Conservation (phyloP, 73 alveolate species). For the Paramecium sexaurelia region DNA sequence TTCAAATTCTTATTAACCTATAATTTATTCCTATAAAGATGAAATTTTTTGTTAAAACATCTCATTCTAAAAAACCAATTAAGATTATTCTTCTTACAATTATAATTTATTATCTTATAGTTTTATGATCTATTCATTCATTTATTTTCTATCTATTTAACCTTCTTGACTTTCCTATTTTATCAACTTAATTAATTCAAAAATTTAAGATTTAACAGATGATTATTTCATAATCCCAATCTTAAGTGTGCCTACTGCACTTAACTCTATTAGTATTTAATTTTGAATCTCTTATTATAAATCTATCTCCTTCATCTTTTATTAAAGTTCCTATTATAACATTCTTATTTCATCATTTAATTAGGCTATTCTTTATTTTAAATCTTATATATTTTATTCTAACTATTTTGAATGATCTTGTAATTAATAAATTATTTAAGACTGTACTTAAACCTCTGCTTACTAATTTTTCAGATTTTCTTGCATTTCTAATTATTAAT, state of each 20-base stretch:
- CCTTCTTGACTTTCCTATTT: neutral
- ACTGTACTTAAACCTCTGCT: neutral
- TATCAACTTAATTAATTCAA: neutral
- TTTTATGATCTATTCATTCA: neutral
- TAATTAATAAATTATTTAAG: neutral
- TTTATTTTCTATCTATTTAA: neutral
- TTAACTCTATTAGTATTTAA: neutral
- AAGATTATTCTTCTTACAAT: neutral
- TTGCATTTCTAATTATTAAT: neutral
- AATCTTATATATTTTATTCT: neutral
- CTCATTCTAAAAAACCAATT: neutral
- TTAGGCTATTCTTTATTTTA: neutral
- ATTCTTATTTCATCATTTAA: neutral
- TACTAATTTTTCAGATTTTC: neutral
- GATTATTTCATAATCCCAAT: neutral
- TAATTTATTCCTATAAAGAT: neutral
- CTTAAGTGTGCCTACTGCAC: neutral
- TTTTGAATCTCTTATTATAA: neutral
- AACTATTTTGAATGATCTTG: neutral
- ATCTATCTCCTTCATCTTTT: neutral
- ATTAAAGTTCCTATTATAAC: neutral
- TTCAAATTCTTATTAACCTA: neutral
- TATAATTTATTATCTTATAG: neutral
- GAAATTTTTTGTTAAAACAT: neutral
- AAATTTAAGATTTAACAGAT: neutral